Base-by-base conservation (phyloP, 176 grass and related monocot genomes). In the Poa annua region DNA sequence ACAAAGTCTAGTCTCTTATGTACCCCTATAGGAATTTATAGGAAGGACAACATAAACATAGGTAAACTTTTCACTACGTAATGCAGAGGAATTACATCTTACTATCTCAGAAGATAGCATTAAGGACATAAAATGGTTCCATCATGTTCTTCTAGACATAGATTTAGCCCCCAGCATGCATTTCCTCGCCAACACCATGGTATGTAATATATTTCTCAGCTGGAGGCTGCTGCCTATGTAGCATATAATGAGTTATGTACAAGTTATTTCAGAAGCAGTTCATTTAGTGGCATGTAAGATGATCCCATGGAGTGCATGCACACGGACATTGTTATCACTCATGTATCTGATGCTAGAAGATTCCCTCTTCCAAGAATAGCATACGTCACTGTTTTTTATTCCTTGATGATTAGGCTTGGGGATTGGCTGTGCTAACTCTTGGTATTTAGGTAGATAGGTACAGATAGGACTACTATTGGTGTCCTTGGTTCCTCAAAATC, bases 341-440 rank as follows among this genome's bases (percentile, higher is more conserved):
- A 26, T n/a, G 14, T 42, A 67, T 80, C 5, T 38, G 12, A 66
- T 67, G 14, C 74, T 55, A 84, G 59, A 53, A 77, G 60, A 84
- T 77, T 54, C 10, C 20, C 2, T 55, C 45, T 51, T 66, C 61
- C 61, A 52, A 67, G 63, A 35, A 36, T 33, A 12, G 17, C 66
- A 67, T 21, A 26, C 13, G 45, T n/a, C 12, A 4, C 11, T 81
- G 29, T 24, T 80, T 21, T 34, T 24, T 42, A 38, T 53, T 81
- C 34, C 6, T 42, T 22, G 44, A 62, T 32, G 7, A 50, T 5
- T 74, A 74, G 0, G 32, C 33, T 7, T 8, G 68, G 26, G 20
- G 36, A 14, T 79, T 72, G 20, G 53, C 62, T 24, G 80, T 80
- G 10, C 15, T 32, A 63, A 51, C 29, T 68, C 14, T 63, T 21